Evolutionary conservation across 2,329 filamentous ascomycete genomes (phyloP).

Genomic region (Xylariaceae sp.): DNA sequence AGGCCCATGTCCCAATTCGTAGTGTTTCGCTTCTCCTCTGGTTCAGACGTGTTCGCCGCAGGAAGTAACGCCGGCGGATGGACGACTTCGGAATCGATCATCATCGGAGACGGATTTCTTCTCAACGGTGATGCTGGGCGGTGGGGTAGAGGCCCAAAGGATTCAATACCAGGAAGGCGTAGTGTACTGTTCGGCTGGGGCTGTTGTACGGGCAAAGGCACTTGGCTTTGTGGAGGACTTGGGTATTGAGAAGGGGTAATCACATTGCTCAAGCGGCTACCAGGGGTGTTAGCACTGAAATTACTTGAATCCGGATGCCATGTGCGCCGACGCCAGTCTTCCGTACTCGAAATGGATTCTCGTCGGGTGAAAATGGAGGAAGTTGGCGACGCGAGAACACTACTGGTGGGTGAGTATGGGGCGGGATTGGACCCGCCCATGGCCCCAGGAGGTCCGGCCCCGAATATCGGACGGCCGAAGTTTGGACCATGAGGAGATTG

Average conservation of each 20-base stretch:
- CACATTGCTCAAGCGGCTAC: conserved; percentile 77
- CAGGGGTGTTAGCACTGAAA: conserved; percentile 65
- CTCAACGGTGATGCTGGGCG: conserved; percentile 68
- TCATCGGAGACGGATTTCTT: conserved; percentile 77
- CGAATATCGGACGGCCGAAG: conserved; percentile 63
- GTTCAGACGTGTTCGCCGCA: conserved; percentile 40
- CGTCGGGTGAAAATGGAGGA: conserved; percentile 68
- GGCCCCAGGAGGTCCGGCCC: conserved; percentile 51
- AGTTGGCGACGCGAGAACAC: conserved; percentile 70
- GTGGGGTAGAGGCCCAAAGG: conserved; percentile 79
- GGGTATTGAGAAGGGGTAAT: conserved; percentile 70
- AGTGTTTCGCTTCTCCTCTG: conserved; percentile 58
- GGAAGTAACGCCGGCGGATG: conserved; percentile 46
- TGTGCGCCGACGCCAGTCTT: conserved; percentile 82
- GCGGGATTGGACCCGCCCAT: conserved; percentile 61
- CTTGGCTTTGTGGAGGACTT: conserved; percentile 58
- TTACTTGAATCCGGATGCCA: conserved; percentile 85
- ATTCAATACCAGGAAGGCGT: conserved; percentile 88
- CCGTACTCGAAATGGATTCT: conserved; percentile 69
- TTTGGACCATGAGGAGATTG: conserved; percentile 65
- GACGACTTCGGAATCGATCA: conserved; percentile 64
- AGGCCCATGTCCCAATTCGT: conserved; percentile 70
- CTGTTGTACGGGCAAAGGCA: conserved; percentile 52
- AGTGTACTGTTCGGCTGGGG: conserved; percentile 64
- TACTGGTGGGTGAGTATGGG: conserved; percentile 64